phyloP scores from a whole-genome alignment of 345 rosid genomes.

The Raphanus sativus region DNA sequence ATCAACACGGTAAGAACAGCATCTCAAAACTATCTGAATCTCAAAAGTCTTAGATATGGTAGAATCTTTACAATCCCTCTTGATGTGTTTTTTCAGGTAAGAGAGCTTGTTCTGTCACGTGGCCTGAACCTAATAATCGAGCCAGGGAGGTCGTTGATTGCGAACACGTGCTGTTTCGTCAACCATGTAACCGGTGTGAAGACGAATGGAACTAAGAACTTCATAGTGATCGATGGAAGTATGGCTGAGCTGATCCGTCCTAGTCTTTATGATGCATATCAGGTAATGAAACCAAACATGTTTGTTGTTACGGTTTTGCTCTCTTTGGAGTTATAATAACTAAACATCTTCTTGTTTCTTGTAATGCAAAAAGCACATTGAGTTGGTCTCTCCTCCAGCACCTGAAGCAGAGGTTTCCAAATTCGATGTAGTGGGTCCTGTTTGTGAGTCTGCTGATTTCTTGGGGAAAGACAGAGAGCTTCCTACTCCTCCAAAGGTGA shows the following conservation, averaged over 20 bases:
- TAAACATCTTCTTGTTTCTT: constrained; percentile 28
- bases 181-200: constrained; percentile 94
- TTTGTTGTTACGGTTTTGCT: not conserved
- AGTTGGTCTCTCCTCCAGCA: constrained; percentile 79
- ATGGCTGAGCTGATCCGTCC: constrained; percentile 99
- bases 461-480: constrained; percentile 94
- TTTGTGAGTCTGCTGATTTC: constrained; percentile 99
- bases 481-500: constrained; percentile 80
- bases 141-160: constrained; percentile 96
- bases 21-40: constrained; percentile 12
- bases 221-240: constrained; percentile 94
- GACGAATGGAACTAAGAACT: constrained; percentile 90
- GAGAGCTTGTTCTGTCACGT: constrained; percentile 79
- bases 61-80: constrained; percentile 4
- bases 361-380: constrained; percentile 68
- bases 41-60: not conserved
- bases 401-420: constrained; percentile 59
- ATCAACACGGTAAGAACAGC: constrained; percentile 70
- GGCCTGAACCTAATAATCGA: constrained; percentile 82
- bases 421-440: constrained; percentile 97
- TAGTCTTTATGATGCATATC: constrained; percentile 95
- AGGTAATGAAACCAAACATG: constrained; percentile 55
- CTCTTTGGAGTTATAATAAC: not conserved
- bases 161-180: constrained; percentile 91
- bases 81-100: constrained; percentile 51